Percentiles rank a stretch among this genome's conserved stretches.
phyloP scores from a whole-genome alignment of 257 asterid genomes.

The Gardenia jasminoides region DNA sequence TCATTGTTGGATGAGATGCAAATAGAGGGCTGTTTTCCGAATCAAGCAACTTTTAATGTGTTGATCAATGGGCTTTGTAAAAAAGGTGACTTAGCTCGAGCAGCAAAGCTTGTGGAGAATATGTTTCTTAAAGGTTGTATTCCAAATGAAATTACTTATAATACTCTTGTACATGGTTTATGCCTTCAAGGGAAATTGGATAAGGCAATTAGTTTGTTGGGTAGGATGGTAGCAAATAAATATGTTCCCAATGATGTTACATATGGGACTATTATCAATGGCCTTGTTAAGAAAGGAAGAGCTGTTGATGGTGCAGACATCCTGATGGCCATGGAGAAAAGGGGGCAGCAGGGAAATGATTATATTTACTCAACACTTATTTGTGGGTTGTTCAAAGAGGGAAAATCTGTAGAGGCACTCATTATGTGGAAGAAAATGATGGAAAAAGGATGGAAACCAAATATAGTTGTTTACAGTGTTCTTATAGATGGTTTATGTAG shows the following conservation, averaged over 20 bases:
- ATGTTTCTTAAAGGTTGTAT: slow-evolving; percentile 90
- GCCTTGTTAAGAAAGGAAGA: slow-evolving; percentile 71
- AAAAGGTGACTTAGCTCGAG: slow-evolving; percentile 77
- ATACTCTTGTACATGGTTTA: slow-evolving; percentile 87
- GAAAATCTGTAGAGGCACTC: slow-evolving; percentile 61
- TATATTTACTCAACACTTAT: slow-evolving; percentile 75
- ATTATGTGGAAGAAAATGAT: slow-evolving; percentile 60
- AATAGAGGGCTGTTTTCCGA: slow-evolving; percentile 73
- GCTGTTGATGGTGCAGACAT: slow-evolving; percentile 60
- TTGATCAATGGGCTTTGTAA: slow-evolving; percentile 83
- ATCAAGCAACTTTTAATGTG: slow-evolving; percentile 63
- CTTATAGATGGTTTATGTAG: slow-evolving; percentile 82
- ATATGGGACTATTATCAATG: slow-evolving; percentile 78
- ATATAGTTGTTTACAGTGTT: slow-evolving; percentile 73
- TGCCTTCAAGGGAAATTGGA: slow-evolving; percentile 82
- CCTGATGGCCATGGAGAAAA: slow-evolving; percentile 66
- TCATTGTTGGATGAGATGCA: slow-evolving; percentile 96
- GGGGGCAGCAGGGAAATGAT: slow-evolving; percentile 54
- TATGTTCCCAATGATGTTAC: slow-evolving; percentile 68
- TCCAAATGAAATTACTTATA: slow-evolving; percentile 86
- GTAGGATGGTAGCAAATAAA: slow-evolving; percentile 63
- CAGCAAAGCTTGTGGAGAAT: slow-evolving; percentile 73
- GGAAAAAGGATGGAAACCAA: slow-evolving; percentile 64
- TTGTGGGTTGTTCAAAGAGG: slow-evolving; percentile 79
- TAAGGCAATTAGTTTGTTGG: slow-evolving; percentile 70